Percentiles rank a stretch among this genome's conserved stretches.
These are phyloP conservation scores for Cystobasidiaceae sp. DNA, from an alignment of 1,284 basidiomycete species.

Conservation along the genomic window DNA sequence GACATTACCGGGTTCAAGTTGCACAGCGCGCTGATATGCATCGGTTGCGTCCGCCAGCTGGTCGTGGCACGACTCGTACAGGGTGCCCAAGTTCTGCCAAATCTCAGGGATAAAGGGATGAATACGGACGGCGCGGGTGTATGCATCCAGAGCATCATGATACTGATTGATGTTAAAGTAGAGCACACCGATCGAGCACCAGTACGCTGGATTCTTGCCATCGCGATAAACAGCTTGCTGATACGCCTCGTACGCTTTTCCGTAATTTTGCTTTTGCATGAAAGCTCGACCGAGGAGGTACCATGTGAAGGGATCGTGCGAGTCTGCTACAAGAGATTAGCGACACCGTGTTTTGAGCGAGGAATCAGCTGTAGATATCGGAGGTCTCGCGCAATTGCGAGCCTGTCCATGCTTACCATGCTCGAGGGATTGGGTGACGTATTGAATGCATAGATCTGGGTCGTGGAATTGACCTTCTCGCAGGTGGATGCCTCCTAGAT, in stretches of 20 bases:
- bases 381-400: not conserved
- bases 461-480: conserved; percentile 91
- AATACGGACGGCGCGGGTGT: conserved; percentile 95
- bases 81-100: conserved; percentile 94
- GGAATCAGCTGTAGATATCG: not conserved
- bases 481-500: conserved; percentile 95
- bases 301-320: conserved; percentile 96
- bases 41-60: conserved; percentile 98
- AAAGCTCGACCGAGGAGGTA: conserved; percentile 95
- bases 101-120: conserved; percentile 99
- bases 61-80: conserved; percentile 99
- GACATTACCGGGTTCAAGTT: conserved; percentile 65
- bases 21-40: conserved; percentile 85
- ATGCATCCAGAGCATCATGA: conserved; percentile 95
- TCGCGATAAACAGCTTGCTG: conserved; percentile 99
- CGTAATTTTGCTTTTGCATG: conserved; percentile 98
- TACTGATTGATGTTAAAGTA: conserved; percentile 99
- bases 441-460: conserved; percentile 87
- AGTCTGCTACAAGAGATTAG: conserved; percentile 60
- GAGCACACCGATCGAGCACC: conserved; percentile 98
- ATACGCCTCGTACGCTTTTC: conserved; percentile 99
- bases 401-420: conserved; percentile 58
- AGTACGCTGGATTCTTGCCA: conserved; percentile 97
- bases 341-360: not conserved
- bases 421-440: conserved; percentile 89